phyloP scores from a whole-genome alignment of 805 yeast species.

The Wickerhamomyces strasburgensis region DNA sequence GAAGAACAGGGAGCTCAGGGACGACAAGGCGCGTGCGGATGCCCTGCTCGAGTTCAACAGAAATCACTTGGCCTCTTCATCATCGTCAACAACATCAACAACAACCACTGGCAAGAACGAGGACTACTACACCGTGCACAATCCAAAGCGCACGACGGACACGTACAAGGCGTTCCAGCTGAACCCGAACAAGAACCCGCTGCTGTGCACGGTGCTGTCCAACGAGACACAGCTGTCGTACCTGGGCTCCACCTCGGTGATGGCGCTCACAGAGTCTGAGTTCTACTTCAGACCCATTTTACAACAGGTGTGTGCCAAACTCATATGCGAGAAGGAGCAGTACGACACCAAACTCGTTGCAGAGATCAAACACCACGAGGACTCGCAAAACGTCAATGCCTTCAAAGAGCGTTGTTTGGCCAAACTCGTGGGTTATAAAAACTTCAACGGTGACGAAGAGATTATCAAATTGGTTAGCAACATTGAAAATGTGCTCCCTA shows the following conservation, averaged over 20 bases:
- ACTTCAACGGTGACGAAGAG: conserved; percentile 5
- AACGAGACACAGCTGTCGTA: conserved; percentile 11
- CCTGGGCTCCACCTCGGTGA: conserved; percentile 16
- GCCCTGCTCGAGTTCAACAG: conserved; percentile 13
- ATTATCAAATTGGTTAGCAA: conserved; percentile 6
- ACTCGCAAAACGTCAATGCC: conserved; percentile 2
- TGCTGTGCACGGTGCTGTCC: conserved; percentile 12
- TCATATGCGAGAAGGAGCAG: conserved; percentile 8
- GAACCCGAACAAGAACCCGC: conserved; percentile 16
- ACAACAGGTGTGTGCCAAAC: conserved; percentile 12
- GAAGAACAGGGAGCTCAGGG: conserved; percentile 14
- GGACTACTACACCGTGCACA: conserved; percentile 13
- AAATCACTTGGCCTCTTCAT: no score
- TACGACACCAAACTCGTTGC: conserved; percentile 4
- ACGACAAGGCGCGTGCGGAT: conserved; percentile 8
- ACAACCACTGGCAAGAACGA: conserved; percentile 8
- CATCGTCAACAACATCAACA: no score
- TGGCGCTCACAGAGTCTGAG: conserved; percentile 14
- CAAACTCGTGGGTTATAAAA: conserved; percentile 6
- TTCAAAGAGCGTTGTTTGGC: conserved; percentile 11
- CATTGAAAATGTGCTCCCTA: conserved; percentile 11
- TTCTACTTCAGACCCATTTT: conserved; percentile 11
- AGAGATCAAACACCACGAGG: background rate
- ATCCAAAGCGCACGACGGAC: conserved; percentile 2
- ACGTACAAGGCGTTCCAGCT: conserved; percentile 11